phyloP scores from a whole-genome alignment of 441 rosid genomes.

The Gossypium trilobum region DNA sequence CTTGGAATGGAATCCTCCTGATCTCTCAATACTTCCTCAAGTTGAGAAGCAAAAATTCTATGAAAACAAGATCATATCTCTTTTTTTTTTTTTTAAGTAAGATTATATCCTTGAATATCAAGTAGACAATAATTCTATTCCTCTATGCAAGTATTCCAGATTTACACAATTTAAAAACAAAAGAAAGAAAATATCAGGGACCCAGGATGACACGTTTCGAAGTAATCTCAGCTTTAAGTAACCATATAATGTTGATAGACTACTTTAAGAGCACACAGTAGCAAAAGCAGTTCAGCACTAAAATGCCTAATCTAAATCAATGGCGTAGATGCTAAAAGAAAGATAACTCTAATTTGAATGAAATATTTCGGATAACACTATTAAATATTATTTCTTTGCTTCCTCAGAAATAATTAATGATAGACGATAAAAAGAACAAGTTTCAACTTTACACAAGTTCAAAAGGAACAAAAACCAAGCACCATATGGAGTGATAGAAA shows the following conservation, averaged over 20 bases:
- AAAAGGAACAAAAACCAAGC: neutral
- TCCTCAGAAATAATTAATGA: neutral
- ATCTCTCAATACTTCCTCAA: neutral
- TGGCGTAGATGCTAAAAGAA: neutral
- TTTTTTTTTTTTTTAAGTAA: too few relatives aligned
- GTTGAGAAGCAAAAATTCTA: neutral
- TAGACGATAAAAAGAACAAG: neutral
- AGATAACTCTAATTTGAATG: neutral
- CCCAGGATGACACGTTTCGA: neutral
- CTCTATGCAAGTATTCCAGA: neutral
- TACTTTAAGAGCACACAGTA: neutral
- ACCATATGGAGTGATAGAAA: neutral
- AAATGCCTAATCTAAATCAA: neutral
- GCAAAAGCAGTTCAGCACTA: neutral
- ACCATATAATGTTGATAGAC: neutral
- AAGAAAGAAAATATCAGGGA: neutral
- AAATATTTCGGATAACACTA: neutral
- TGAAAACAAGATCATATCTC: neutral
- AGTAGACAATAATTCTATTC: neutral
- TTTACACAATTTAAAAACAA: neutral
- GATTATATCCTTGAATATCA: neutral
- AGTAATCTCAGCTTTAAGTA: constrained; percentile 5
- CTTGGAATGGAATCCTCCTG: neutral
- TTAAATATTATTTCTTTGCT: neutral
- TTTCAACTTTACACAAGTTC: neutral